Evolutionary conservation across 352 stramenopile genomes (phyloP), one percentile per base, ranked within the genome.

Genomic region (Phytophthora megakarya): DNA sequence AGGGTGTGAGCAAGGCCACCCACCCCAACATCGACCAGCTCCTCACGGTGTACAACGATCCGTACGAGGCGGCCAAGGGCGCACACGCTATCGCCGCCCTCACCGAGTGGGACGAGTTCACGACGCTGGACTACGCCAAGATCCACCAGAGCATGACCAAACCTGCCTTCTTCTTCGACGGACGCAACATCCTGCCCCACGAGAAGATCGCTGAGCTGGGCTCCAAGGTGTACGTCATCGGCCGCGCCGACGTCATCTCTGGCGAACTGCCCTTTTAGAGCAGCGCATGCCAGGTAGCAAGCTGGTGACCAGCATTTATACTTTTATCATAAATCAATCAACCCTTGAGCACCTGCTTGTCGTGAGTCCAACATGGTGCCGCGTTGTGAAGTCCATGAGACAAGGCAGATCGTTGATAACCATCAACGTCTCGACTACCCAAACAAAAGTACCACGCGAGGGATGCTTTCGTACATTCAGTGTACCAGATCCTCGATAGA

Each of bases 71-170:
- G 1, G 94, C 86, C 22, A 88, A 95, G 35, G 94, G 96, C 59
- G 84, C 95, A 15, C 96, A 99, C 65, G 96, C 95, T 22, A 86
- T 99, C 45, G 90, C 89, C 16, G 87, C 97, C 30, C 83, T 99
- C 57, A 99, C 98, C 5, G 98, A 99, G 83, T 99, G 98, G 97
- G 97, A 99, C 68, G 88, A 98, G 81, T 99, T 99, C 84, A 98
- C 98, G 84, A 88, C 83, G 11, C 89, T 98, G 33, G 97, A 99
- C 78, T 99, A 98, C 80, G 71, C 96, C 47, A 81, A 79, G 22
- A 98, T 99, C 67, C 99, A 98, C 71, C 76, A 92, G 10, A 67
- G 60, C 42, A 99, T 99, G 98, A 77, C 87, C 47, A 99, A 99
- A 81, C 98, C 98, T 10, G 98, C 98, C 21, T 99, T 99, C 83